Evolutionary conservation across 2,329 filamentous ascomycete genomes (phyloP).

Genomic region (Xylariomycetidae sp.): DNA sequence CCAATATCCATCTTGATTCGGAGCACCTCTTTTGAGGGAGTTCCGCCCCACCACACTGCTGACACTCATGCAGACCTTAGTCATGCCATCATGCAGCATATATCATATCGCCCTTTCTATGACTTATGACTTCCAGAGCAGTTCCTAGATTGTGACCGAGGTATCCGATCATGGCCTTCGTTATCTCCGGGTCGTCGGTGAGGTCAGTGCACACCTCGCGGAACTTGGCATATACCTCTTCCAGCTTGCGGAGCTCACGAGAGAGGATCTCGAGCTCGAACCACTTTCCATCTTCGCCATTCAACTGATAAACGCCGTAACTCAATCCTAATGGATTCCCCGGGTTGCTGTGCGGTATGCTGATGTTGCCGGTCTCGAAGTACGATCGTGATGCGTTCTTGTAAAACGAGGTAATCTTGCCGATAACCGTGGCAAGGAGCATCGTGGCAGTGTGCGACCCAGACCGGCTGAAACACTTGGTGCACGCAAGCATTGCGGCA

Average conservation of each 20-base stretch:
- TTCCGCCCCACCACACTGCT: too few relatives aligned
- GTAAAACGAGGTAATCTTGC: slow-evolving; percentile 42
- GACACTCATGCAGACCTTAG: too few relatives aligned
- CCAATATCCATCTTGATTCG: too few relatives aligned
- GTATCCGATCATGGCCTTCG: slow-evolving; percentile 39
- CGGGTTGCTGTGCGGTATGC: slow-evolving; percentile 8
- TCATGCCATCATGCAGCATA: slow-evolving; percentile 12
- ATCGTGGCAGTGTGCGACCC: slow-evolving; percentile 40
- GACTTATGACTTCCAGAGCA: slow-evolving; percentile 35
- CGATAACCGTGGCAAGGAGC: slow-evolving; percentile 44
- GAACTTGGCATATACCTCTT: slow-evolving; percentile 40
- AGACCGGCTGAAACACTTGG: slow-evolving; percentile 36
- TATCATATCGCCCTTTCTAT: slow-evolving; percentile 28
- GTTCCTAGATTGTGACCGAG: slow-evolving; percentile 37
- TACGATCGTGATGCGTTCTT: slow-evolving; percentile 34
- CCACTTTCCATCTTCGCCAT: slow-evolving; percentile 40
- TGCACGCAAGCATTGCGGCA: slow-evolving; percentile 39
- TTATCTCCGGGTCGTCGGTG: slow-evolving; percentile 36
- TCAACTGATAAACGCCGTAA: slow-evolving; percentile 38
- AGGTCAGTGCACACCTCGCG: slow-evolving; percentile 34
- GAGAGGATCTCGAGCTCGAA: slow-evolving; percentile 41
- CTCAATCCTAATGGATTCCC: slow-evolving; percentile 30
- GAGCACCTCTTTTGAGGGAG: too few relatives aligned
- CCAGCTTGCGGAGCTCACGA: slow-evolving; percentile 42
- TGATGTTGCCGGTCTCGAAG: slow-evolving; percentile 27